A percentile compares a stretch with the other conserved stretches of the same genome.
phyloP scores from a whole-genome alignment of 148 eudicot genomes.

The Cornus kousa region DNA sequence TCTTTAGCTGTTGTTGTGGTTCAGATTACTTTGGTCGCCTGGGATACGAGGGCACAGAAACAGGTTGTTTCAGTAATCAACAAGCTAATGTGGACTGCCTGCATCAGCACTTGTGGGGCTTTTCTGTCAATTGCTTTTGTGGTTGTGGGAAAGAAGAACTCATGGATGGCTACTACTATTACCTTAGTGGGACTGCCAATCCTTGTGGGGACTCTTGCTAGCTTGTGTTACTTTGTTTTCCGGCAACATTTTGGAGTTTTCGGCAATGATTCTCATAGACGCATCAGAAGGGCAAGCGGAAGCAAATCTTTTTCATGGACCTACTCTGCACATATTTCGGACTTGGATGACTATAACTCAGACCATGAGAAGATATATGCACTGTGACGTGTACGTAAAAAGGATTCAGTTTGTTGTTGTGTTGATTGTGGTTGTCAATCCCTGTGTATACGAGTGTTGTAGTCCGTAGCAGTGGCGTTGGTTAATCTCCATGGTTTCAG shows the following conservation, averaged over 20 bases:
- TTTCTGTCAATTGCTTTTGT: constrained; percentile 64
- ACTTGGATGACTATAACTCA: constrained; percentile 51
- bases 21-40: constrained; percentile 81
- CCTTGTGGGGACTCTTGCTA: neutral
- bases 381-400: neutral
- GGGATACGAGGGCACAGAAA: constrained; percentile 84
- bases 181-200: neutral
- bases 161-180: constrained; percentile 49
- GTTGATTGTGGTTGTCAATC: neutral
- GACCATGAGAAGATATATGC: constrained; percentile 18
- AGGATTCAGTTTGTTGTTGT: neutral
- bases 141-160: constrained; percentile 53
- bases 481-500: no score
- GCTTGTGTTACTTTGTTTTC: neutral
- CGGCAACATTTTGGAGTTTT: neutral
- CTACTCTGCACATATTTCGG: constrained; percentile 63
- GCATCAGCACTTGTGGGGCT: constrained; percentile 11
- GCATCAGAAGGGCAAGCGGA: constrained; percentile 37
- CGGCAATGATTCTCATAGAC: neutral
- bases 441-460: no score
- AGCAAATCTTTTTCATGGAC: constrained; percentile 18
- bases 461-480: no score
- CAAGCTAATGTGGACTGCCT: constrained; percentile 22
- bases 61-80: constrained; percentile 69
- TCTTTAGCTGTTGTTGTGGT: constrained; percentile 87